Evolutionary conservation across 1,139 yeast genomes (phyloP), one percentile per base, ranked within the genome.

Genomic region (Saccharomycopsis phalli): DNA sequence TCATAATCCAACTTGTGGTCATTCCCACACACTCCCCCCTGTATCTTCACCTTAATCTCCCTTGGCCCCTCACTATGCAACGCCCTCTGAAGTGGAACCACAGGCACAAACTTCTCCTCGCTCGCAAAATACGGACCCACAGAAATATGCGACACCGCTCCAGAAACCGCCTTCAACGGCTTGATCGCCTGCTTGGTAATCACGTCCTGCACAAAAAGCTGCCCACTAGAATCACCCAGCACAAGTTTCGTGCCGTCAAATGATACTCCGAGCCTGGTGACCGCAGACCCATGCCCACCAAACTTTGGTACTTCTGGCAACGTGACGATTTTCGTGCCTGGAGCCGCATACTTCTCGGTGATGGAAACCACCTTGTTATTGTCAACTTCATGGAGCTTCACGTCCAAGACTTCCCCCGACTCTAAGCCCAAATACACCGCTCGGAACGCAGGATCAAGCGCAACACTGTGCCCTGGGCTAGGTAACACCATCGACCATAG

Each of bases 361-460:
- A 38, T 31, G 29, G 36, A 37, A 11, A 14, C 27, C 2, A 43
- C 25, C 27, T 31, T 40, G 27, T 20, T 23, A 6, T 23, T 6
- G 21, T 43, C 36, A 3, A 45, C 31, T 18, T 59, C 59, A 58
- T 75, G 83, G 42, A 83, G 57, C 13, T 78, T 72, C 10, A 83
- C 66, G 19, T 64, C 58, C 49, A 81, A 65, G 31, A 84, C 71
- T 16, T 60, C 53, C 11, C 96, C 96, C 47, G 74, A 68, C 2
- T 60, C 54, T 25, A 81, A 60, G 2, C 95, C 97, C 3, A 71
- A 75, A 56, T 82, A 91, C 1, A 82, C 47, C 1, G 76, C 70
- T 50, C 97, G 67, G 52, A 79, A 86, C 1, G 91, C 84, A 1
- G 94, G 88, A 56, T 91, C 98, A n/a, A 73, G 62, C 0, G 76